Evolutionary conservation across 2,329 filamentous ascomycete species (phyloP), one percentile per base, ranked within the genome.

Genomic region (Corinectria fuckeliana): DNA sequence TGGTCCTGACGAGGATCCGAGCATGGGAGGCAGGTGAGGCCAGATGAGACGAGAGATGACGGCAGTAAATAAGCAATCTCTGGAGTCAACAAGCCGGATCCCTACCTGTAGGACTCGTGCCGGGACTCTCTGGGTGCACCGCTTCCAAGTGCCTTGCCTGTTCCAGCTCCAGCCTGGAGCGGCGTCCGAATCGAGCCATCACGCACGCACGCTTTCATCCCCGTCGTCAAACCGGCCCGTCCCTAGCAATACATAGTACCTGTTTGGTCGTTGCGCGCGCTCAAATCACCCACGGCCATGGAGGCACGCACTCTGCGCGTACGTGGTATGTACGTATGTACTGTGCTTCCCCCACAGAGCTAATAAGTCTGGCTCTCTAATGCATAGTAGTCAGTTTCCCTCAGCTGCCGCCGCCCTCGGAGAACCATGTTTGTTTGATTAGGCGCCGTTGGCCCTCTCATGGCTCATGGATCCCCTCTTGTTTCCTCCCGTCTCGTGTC

Each of bases 201-300:
- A 58, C 57, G 65, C 62, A 58, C 53, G 58, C 58, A 60, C 58
- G n/a, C n/a, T n/a, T n/a, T 58, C 65, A 60, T 71, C 48, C 59
- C 59, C 59, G 48, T 66, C 53, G 39, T 62, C 58, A 60, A 18
- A 36, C 66, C 69, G 69, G 69, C 50, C 69, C 69, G 69, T 70
- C 69, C 69, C 69, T 70, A 70, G 69, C 53, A 68, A 52, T 66
- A 51, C 48, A 59, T 50, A 69, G 69, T 50, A 67, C 52, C 61
- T 50, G n/a, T 52, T 58, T 50, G 56, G 53, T 45, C 52, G 36
- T 44, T 58, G 56, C 54, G 61, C 54, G 61, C 47, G 59, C 42
- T 61, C 41, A 38, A 44, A 26, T 52, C 38, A 44, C 16, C 21
- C 32, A 16, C 11, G 51, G 16, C 45, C 45, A 45, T 51, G 47